Conservation (phyloP, 2,329 filamentous ascomycete species). For the Pyrenophora teres region DNA sequence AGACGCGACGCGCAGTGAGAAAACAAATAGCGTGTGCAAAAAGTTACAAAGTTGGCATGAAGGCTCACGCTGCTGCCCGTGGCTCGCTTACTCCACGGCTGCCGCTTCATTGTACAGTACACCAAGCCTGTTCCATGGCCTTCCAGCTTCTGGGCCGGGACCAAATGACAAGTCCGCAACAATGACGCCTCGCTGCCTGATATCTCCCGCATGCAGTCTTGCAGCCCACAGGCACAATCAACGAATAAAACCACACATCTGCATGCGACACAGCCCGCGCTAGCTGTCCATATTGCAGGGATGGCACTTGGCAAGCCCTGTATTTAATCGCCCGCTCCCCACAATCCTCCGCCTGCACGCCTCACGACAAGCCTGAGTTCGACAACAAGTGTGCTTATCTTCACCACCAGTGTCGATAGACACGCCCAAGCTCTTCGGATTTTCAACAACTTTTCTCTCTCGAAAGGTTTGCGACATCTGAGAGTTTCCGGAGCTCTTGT, state of each 20-base stretch:
- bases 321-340: slow-evolving; percentile 42
- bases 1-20: slow-evolving; percentile 11
- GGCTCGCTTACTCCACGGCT: slow-evolving; percentile 10
- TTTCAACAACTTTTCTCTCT: slow-evolving; percentile 37
- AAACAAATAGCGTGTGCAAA: too few relatives aligned
- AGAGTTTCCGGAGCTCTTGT: slow-evolving; percentile 60
- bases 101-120: not conserved
- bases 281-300: slow-evolving; percentile 35
- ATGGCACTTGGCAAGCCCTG: slow-evolving; percentile 33
- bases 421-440: slow-evolving; percentile 46
- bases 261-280: slow-evolving; percentile 37
- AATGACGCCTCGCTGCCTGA: slow-evolving; percentile 32
- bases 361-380: slow-evolving; percentile 48
- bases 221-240: slow-evolving; percentile 25
- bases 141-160: slow-evolving; percentile 16
- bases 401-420: slow-evolving; percentile 41
- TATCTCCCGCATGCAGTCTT: slow-evolving; percentile 17
- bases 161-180: slow-evolving; percentile 28
- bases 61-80: slow-evolving; percentile 8
- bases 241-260: slow-evolving; percentile 30
- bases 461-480: slow-evolving; percentile 42
- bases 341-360: slow-evolving; percentile 38
- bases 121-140: slow-evolving; percentile 19
- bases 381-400: slow-evolving; percentile 48
- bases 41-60: too few relatives aligned